These are phyloP conservation scores for Biancaea sappan DNA, from an alignment of 306 rosid species.

Conservation along the genomic window DNA sequence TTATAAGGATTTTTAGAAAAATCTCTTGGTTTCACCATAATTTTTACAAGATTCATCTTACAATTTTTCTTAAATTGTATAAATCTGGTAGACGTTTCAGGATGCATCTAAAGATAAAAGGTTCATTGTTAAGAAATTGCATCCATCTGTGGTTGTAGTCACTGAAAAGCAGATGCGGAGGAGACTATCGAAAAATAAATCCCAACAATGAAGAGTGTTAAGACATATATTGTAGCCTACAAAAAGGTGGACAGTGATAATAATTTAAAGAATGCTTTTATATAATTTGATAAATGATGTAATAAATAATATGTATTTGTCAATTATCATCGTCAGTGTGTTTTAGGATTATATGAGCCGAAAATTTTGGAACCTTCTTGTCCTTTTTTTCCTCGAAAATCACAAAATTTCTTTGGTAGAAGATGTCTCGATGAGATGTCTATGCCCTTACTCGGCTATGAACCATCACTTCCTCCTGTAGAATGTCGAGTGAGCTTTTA, in stretches of 20 bases:
- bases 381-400: not conserved
- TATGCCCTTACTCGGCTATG: not conserved
- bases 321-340: not conserved
- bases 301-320: not conserved
- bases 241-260: not conserved
- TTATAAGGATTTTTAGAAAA: too few relatives aligned
- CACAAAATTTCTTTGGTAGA: not conserved
- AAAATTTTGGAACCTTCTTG: not conserved
- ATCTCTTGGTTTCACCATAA: too few relatives aligned
- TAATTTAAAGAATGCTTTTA: not conserved
- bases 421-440: not conserved
- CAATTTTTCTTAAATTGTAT: too few relatives aligned
- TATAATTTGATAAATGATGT: not conserved
- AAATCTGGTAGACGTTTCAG: too few relatives aligned
- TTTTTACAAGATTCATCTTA: too few relatives aligned
- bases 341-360: not conserved
- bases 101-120: not conserved
- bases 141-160: conserved; percentile 30
- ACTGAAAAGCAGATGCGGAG: conserved; percentile 37
- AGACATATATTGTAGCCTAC: conserved; percentile 1
- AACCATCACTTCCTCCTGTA: not conserved
- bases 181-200: conserved; percentile 31
- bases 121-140: not conserved
- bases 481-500: not conserved
- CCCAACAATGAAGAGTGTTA: conserved; percentile 37